A percentile compares a stretch with the other conserved stretches of the same genome.
Conservation (phyloP, 2,329 filamentous ascomycete genomes). For the Pseudogymnoascus sp. region DNA sequence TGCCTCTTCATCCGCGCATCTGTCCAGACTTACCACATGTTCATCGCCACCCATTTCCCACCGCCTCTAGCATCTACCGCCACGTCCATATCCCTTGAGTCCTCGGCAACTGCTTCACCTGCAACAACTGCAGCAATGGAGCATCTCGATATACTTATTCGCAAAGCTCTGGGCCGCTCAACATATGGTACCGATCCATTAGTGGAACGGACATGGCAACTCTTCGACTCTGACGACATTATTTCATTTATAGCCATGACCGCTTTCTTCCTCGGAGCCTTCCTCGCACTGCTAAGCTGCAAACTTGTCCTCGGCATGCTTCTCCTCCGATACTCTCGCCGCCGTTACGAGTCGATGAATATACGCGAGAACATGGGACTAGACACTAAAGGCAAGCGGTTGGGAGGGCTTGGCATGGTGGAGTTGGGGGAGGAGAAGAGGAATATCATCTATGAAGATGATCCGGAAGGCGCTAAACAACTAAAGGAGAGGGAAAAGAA, state of each 20-base stretch:
- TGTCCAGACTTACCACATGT: conserved; percentile 97
- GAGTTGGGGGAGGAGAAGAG: conserved; percentile 85
- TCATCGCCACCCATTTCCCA: conserved; percentile 78
- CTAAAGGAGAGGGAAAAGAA: conserved; percentile 56
- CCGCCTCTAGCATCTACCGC: conserved; percentile 60
- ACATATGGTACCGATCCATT: conserved; percentile 47
- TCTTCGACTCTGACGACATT: conserved; percentile 51
- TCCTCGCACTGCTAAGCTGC: conserved; percentile 73
- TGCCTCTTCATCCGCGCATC: conserved; percentile 93
- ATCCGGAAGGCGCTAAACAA: conserved; percentile 58
- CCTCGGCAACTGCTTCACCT: conserved; percentile 54
- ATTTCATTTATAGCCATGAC: conserved; percentile 76
- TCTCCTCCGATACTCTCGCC: conserved; percentile 69
- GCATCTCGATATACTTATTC: conserved; percentile 69
- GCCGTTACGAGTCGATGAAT: conserved; percentile 71
- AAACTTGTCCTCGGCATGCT: conserved; percentile 87
- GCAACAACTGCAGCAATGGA: conserved; percentile 70
- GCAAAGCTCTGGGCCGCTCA: conserved; percentile 66
- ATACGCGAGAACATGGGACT: conserved; percentile 53
- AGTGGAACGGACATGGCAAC: conserved; percentile 27
- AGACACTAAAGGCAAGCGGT: conserved; percentile 63
- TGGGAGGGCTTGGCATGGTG: conserved; percentile 76
- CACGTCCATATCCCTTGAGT: conserved; percentile 57
- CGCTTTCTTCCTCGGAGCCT: conserved; percentile 75
- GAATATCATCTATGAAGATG: conserved; percentile 79